A percentile compares a stretch with the other conserved stretches of the same genome.
These are phyloP conservation scores for Aureobasidium sp. DNA, from an alignment of 2,329 filamentous ascomycete genomes.

Conservation along the genomic window DNA sequence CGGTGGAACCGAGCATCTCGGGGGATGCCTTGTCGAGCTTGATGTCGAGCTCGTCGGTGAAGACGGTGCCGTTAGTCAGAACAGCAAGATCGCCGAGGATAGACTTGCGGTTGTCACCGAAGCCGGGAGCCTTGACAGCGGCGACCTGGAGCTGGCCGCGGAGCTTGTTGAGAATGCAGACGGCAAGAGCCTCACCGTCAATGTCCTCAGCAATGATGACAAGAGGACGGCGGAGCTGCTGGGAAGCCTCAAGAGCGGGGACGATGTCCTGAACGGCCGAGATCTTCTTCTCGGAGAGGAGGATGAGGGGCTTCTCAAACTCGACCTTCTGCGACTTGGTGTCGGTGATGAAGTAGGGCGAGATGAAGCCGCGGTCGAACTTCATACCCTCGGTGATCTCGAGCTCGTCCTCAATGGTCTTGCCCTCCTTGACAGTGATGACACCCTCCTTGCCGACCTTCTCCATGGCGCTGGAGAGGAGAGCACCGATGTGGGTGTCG, in stretches of 20 bases:
- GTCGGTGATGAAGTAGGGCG: conserved; percentile 99
- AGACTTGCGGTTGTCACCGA: conserved; percentile 99
- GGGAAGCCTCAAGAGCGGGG: conserved; percentile 92
- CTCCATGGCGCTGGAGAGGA: conserved; percentile 98
- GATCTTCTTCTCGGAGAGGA: conserved; percentile 99
- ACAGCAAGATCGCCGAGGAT: conserved; percentile 95
- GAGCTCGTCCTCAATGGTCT: conserved; percentile 95
- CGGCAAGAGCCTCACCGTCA: conserved; percentile 93
- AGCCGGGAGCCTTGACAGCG: conserved; percentile 97
- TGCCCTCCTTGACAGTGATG: conserved; percentile 99
- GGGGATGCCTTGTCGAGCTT: conserved; percentile 98
- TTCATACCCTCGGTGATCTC: conserved; percentile 99
- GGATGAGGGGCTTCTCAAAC: conserved; percentile 98
- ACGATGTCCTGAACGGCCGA: conserved; percentile 98
- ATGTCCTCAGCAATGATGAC: conserved; percentile 99
- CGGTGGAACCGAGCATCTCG: conserved; percentile 93
- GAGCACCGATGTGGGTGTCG: conserved; percentile 85
- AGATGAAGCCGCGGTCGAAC: conserved; percentile 98
- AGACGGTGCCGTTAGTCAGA: conserved; percentile 94
- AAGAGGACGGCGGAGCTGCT: conserved; percentile 87
- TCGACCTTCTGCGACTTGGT: conserved; percentile 98
- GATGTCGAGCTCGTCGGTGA: conserved; percentile 95
- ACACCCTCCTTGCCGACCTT: conserved; percentile 99
- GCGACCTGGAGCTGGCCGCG: conserved; percentile 98
- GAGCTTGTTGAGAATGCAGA: conserved; percentile 99